Conservation (phyloP, 345 rosid genomes). For the Trapa incisa region DNA sequence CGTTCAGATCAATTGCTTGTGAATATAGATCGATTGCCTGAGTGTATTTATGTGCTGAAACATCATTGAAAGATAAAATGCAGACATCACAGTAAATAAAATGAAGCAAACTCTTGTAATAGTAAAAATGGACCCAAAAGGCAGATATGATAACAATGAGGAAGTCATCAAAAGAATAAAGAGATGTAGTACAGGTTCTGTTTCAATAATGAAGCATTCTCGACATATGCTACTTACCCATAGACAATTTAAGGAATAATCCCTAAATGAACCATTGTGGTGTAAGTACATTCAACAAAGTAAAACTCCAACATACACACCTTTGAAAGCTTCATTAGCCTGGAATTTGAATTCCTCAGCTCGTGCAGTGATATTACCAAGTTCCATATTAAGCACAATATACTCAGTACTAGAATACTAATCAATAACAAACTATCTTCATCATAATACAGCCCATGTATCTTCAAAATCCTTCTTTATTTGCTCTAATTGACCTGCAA, state of each 20-base stretch:
- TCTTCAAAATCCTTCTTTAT: not conserved
- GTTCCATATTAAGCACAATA: slow-evolving; percentile 29
- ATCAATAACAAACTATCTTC: not conserved
- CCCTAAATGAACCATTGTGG: not conserved
- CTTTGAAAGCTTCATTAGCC: slow-evolving; percentile 51
- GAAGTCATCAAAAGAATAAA: not conserved
- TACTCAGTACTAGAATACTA: not conserved
- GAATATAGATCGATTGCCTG: slow-evolving; percentile 79
- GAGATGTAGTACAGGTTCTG: not conserved
- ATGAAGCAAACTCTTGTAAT: not conserved
- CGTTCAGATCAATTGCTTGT: slow-evolving; percentile 61
- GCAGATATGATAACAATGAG: not conserved
- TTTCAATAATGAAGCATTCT: no score
- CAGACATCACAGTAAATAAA: no score
- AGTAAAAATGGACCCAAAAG: not conserved
- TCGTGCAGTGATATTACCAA: slow-evolving; percentile 19
- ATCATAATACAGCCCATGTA: no score
- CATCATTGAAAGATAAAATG: not conserved
- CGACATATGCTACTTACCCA: no score
- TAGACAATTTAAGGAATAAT: not conserved
- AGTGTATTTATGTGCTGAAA: slow-evolving; percentile 60
- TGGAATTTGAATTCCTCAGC: slow-evolving; percentile 42
- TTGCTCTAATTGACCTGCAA: slow-evolving; percentile 1
- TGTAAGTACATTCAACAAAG: not conserved
- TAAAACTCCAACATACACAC: slow-evolving; percentile 10